A percentile compares a stretch with the other conserved stretches of the same genome.
Evolutionary conservation across 257 asterid species (phyloP).

Genomic region (Misopates orontium): DNA sequence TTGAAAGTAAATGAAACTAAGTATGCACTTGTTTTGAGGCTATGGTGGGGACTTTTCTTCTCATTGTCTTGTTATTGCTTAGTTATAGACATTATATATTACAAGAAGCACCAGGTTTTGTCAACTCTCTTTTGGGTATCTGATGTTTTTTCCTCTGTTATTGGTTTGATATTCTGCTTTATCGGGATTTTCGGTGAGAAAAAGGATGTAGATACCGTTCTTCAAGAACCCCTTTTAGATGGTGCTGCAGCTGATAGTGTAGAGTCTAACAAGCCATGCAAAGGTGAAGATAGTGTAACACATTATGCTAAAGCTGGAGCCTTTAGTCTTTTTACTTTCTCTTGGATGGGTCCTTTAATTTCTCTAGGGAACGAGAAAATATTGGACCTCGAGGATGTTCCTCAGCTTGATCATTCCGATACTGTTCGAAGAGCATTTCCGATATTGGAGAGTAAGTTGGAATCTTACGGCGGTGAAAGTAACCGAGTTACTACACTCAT

Average conservation of each 20-base stretch:
- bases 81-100: constrained; percentile 52
- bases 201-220: constrained; percentile 25
- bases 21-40: constrained; percentile 63
- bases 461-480: constrained; percentile 35
- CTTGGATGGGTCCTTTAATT: constrained; percentile 72
- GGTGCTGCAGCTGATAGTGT: constrained; percentile 20
- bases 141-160: constrained; percentile 32
- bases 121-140: constrained; percentile 39
- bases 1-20: constrained; percentile 40
- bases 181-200: constrained; percentile 30
- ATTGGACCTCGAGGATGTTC: constrained; percentile 83
- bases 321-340: constrained; percentile 59
- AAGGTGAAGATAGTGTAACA: constrained; percentile 45
- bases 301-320: constrained; percentile 56
- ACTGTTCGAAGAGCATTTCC: constrained; percentile 61
- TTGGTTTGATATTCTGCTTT: constrained; percentile 41
- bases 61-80: constrained; percentile 61
- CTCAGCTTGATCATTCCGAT: constrained; percentile 60
- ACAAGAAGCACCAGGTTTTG: constrained; percentile 36
- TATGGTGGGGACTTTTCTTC: constrained; percentile 73
- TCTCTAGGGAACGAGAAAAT: constrained; percentile 60
- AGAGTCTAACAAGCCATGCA: constrained; percentile 28
- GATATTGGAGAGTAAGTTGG: constrained; percentile 44
- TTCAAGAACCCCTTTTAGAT: constrained; percentile 50
- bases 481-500: constrained; percentile 48